Base-by-base conservation (phyloP, 805 yeast genomes). In the Gaillardinia entomophila region DNA sequence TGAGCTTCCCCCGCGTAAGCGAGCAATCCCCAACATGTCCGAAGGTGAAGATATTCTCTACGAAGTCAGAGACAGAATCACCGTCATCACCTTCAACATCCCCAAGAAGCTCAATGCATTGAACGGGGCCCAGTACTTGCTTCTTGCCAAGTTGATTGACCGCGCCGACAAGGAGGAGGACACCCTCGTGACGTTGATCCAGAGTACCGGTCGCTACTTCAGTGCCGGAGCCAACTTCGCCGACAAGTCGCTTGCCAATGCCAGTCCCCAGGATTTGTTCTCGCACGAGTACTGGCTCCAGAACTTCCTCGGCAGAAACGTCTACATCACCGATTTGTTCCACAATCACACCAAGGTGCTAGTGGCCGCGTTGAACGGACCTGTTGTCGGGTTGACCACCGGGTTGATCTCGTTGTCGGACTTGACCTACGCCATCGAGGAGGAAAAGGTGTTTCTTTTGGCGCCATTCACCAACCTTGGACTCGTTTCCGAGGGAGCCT, bases 391-490 rank as follows among this genome's bases (percentile, higher is more conserved):
- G 0, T 68, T 87, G 37, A 65, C 79, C 20, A 77, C 89, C 2
- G 87, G 88, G 0, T 55, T 87, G 32, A 79, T 85, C 10, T 73
- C 81, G n/a, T 60, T 82, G 33, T 77, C 83, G 56, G 96, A 87
- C 57, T 66, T 87, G 37, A 68, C 87, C 7, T 86, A 84, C 50
- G 79, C 81, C 11, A 73, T 69, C 43, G 75, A 79, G 46, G 73
- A 68, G 28, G 62, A 69, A 24, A 70, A 74, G 31, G 73, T 77
- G 38, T 77, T 59, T 48, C 49, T 86, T 40, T 71, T 79, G 48
- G 71, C 79, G 12, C 96, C 96, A 5, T 87, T 87, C 57, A 77
- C 88, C 27, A 82, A 80, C 50, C 69, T 87, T 44, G 94, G 95
- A 2, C 71, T 87, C 45, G 88, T 83, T 2, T 76, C 82, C 38